These are phyloP conservation scores for Ostreobium quekettii DNA, from an alignment of 139 green algal genomes.

Conservation along the genomic window DNA sequence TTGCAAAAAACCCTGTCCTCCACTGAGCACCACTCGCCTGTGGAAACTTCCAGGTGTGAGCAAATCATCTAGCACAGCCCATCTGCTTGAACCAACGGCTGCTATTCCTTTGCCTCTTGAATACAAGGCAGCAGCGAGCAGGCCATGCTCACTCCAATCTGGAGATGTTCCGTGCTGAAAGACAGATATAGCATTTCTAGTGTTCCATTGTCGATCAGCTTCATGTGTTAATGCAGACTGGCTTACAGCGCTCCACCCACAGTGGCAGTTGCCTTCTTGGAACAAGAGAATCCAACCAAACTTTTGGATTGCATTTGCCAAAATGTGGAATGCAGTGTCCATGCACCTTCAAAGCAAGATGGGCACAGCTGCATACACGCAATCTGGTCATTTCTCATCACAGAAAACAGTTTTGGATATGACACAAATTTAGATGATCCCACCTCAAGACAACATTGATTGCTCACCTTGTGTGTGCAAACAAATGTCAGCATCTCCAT, in stretches of 20 bases:
- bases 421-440: slow-evolving; percentile 3
- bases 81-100: not conserved
- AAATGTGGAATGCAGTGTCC: not conserved
- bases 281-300: not conserved
- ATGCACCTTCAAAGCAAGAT: not conserved
- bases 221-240: too few relatives aligned
- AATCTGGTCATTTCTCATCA: not conserved
- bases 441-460: not conserved
- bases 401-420: not conserved
- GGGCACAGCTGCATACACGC: not conserved
- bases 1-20: slow-evolving; percentile 30
- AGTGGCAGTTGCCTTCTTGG: too few relatives aligned
- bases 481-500: slow-evolving; percentile 39
- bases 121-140: not conserved
- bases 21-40: slow-evolving; percentile 33
- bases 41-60: not conserved
- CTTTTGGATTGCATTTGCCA: not conserved
- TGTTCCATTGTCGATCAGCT: too few relatives aligned
- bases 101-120: not conserved
- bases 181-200: too few relatives aligned
- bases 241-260: too few relatives aligned
- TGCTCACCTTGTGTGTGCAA: slow-evolving; percentile 33
- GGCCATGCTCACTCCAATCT: not conserved
- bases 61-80: not conserved
- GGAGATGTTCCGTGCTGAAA: too few relatives aligned